Evolutionary conservation across 2,329 filamentous ascomycete species (phyloP).

Genomic region (Aspergillus luchuensis): DNA sequence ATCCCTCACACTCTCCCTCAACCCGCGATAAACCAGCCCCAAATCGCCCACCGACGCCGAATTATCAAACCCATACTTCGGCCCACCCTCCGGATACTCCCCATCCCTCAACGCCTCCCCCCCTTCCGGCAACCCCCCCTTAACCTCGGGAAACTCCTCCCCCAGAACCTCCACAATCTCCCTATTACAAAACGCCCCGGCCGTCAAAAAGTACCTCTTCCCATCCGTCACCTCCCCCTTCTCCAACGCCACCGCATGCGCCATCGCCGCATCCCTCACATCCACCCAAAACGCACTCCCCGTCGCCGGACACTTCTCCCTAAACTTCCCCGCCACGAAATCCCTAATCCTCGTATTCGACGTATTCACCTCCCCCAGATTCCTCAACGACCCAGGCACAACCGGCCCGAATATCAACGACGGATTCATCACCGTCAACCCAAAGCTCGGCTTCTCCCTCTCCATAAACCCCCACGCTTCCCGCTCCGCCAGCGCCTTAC

Average conservation of each 20-base stretch:
- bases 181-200: constrained; percentile 40
- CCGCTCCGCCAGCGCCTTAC: constrained; percentile 56
- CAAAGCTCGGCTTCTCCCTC: constrained; percentile 55
- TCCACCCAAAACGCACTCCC: constrained; percentile 59
- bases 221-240: constrained; percentile 36
- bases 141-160: constrained; percentile 40
- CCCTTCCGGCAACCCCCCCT: constrained; percentile 34
- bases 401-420: constrained; percentile 64
- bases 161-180: constrained; percentile 40
- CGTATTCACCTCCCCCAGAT: constrained; percentile 64
- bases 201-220: constrained; percentile 43
- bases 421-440: constrained; percentile 59
- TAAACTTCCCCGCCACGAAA: constrained; percentile 61
- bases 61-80: constrained; percentile 35
- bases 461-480: constrained; percentile 64
- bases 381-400: constrained; percentile 58
- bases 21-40: constrained; percentile 32
- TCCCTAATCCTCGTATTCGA: constrained; percentile 69
- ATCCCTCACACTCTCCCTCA: constrained; percentile 33
- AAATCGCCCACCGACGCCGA: constrained; percentile 33
- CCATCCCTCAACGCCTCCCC: constrained; percentile 27
- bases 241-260: constrained; percentile 45
- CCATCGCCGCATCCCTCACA: constrained; percentile 46
- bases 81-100: constrained; percentile 18
- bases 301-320: constrained; percentile 58